Conservation (phyloP, 164 flowering plant genomes). For the Umbellularia californica region DNA sequence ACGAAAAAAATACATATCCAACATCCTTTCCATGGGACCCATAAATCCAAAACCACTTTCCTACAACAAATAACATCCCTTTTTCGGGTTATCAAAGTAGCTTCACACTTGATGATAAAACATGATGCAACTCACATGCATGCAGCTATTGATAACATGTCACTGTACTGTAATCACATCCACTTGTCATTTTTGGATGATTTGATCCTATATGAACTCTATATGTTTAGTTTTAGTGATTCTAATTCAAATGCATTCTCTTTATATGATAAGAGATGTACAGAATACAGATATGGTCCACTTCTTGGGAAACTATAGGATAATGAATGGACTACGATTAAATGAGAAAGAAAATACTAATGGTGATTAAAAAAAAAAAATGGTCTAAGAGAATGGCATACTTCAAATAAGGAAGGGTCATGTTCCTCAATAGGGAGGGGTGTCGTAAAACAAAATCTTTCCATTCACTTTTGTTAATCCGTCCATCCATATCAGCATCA, state of each 20-base stretch:
- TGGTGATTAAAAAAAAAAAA: neutral
- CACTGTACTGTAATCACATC: too few relatives aligned
- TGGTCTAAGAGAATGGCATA: constrained; percentile 22
- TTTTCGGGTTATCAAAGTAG: neutral
- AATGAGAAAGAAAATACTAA: neutral
- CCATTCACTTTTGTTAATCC: constrained; percentile 71
- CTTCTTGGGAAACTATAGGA: too few relatives aligned
- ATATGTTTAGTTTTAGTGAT: too few relatives aligned
- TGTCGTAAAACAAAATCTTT: constrained; percentile 52
- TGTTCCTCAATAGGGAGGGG: constrained; percentile 70
- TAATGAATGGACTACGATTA: neutral
- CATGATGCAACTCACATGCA: neutral
- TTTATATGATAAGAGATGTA: too few relatives aligned
- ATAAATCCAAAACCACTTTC: neutral
- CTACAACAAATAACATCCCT: neutral
- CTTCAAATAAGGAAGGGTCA: constrained; percentile 90
- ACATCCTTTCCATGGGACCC: neutral
- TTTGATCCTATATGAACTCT: too few relatives aligned
- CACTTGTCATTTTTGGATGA: too few relatives aligned
- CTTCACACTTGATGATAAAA: neutral
- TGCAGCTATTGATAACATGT: too few relatives aligned
- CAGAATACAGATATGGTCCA: too few relatives aligned
- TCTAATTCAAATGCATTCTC: too few relatives aligned
- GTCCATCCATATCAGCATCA: constrained; percentile 72
- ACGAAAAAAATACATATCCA: neutral